These are phyloP conservation scores for Sanghuangporus weigelae DNA, from an alignment of 1,284 basidiomycete genomes.

Conservation along the genomic window DNA sequence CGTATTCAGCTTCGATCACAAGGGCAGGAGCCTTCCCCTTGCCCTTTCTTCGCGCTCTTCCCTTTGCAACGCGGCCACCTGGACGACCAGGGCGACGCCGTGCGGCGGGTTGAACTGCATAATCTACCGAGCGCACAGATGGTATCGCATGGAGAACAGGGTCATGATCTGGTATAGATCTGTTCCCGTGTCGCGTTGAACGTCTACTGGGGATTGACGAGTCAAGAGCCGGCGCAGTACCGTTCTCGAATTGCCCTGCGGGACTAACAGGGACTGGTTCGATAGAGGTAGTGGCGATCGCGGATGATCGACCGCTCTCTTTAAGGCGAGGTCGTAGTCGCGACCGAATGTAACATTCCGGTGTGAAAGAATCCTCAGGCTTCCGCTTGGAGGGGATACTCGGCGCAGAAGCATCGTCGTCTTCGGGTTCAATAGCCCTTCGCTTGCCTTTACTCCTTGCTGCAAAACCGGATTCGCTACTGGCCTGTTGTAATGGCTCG, in stretches of 20 bases:
- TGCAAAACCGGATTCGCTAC: neutral
- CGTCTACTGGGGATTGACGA: too few relatives aligned
- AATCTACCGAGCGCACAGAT: neutral
- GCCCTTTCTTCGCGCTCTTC: conserved; percentile 34
- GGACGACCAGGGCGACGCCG: conserved; percentile 1
- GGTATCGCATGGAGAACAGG: neutral
- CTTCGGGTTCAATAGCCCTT: neutral
- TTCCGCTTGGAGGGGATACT: neutral
- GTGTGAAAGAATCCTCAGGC: neutral
- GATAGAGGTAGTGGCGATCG: neutral
- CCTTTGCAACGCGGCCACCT: conserved; percentile 18
- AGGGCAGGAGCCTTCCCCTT: conserved; percentile 22
- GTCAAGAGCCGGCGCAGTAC: neutral
- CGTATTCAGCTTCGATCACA: conserved; percentile 39
- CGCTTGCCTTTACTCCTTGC: neutral
- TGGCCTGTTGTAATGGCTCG: neutral
- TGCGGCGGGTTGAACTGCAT: neutral
- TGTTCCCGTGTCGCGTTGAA: too few relatives aligned
- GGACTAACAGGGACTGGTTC: neutral
- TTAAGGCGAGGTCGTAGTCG: conserved; percentile 44
- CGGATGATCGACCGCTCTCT: neutral
- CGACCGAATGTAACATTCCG: conserved; percentile 41
- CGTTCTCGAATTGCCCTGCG: neutral
- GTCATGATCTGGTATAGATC: neutral
- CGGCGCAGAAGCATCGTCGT: neutral